Evolutionary conservation across 768 basidiomycete genomes (phyloP).

Genomic region (Trametes elegans): DNA sequence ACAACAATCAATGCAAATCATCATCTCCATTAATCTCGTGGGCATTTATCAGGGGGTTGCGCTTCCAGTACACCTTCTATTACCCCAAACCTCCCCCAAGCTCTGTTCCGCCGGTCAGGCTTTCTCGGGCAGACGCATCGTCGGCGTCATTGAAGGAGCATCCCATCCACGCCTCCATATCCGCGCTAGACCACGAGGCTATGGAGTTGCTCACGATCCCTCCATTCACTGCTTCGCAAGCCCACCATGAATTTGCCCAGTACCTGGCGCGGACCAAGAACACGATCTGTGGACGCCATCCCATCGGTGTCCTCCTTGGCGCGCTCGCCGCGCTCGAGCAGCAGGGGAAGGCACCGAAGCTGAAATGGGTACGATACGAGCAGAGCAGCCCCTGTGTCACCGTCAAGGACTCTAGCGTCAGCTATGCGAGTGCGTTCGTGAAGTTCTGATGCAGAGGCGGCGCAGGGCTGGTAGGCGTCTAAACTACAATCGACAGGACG

Average conservation of each 20-base stretch:
- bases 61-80: constrained; percentile 88
- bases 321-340: constrained; percentile 62
- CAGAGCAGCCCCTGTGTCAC: constrained; percentile 80
- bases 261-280: constrained; percentile 80
- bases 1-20: neutral
- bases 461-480: too few species aligned
- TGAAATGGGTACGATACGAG: constrained; percentile 90
- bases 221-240: constrained; percentile 46
- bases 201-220: constrained; percentile 69
- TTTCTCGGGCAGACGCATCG: constrained; percentile 41
- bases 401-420: constrained; percentile 84
- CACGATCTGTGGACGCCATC: constrained; percentile 96
- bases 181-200: constrained; percentile 81
- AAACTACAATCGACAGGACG: too few species aligned
- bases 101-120: constrained; percentile 44
- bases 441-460: constrained; percentile 47
- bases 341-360: constrained; percentile 31
- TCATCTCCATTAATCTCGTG: neutral
- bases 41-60: constrained; percentile 66
- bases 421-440: constrained; percentile 91
- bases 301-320: constrained; percentile 89
- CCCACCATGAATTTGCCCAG: constrained; percentile 60
- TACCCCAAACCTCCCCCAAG: constrained; percentile 61
- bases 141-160: constrained; percentile 42
- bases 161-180: constrained; percentile 83